Percentiles rank a stretch among this genome's conserved stretches.
Conservation (phyloP, 2,329 filamentous ascomycete species). For the Aureobasidium sp. region DNA sequence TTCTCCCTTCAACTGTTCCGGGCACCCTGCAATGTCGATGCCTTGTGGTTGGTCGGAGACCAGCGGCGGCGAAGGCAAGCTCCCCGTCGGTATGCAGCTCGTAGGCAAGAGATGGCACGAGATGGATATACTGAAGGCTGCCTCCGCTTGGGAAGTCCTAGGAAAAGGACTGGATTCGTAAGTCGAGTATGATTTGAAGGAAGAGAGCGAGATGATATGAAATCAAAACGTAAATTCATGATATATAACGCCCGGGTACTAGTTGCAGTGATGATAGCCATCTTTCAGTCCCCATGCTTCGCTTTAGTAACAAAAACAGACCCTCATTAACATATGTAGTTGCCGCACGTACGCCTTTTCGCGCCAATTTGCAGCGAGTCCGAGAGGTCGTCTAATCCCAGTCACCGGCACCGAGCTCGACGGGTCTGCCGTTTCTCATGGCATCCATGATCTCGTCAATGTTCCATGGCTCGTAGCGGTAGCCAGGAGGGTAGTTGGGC, state of each 20-base stretch:
- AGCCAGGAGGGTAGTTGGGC: constrained; percentile 35
- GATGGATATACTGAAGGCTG: constrained; percentile 26
- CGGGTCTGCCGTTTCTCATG: constrained; percentile 26
- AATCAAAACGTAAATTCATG: background rate
- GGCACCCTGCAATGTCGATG: constrained; percentile 42
- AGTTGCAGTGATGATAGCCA: background rate
- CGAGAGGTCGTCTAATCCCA: constrained; percentile 18
- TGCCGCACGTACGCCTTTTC: background rate
- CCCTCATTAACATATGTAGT: background rate
- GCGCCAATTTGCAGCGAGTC: background rate
- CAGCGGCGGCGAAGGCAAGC: constrained; percentile 20
- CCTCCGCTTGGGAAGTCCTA: constrained; percentile 28
- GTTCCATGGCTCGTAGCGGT: constrained; percentile 31
- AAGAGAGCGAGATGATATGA: background rate
- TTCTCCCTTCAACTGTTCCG: constrained; percentile 42
- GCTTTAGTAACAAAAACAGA: background rate
- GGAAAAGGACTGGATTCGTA: constrained; percentile 16
- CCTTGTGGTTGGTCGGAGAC: constrained; percentile 31
- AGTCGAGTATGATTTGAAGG: too few species aligned
- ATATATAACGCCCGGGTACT: constrained; percentile 9
- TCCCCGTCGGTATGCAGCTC: constrained; percentile 31
- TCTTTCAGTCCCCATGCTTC: constrained; percentile 10
- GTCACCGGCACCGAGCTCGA: constrained; percentile 28
- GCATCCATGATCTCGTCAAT: constrained; percentile 35
- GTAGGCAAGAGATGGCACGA: constrained; percentile 29